Base-by-base conservation (phyloP, 2,329 filamentous ascomycete species). In the Passalora sequoiae region DNA sequence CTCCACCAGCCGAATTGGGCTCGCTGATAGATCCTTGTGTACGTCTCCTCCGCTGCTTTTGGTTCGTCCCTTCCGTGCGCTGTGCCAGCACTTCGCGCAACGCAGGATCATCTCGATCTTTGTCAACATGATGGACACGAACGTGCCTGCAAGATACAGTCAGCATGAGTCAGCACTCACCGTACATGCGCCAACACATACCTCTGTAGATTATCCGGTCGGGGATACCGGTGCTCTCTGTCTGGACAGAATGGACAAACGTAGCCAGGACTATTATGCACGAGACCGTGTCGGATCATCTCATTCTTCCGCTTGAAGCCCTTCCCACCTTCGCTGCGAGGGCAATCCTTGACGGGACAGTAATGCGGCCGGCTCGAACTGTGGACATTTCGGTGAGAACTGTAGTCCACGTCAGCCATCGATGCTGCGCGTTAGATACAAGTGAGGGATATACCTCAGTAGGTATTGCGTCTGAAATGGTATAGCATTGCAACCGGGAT, bases 241-340 rank as follows among this genome's bases (percentile, higher is more conserved):
- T 95, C 89, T 1, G 88, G 86, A 64, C 92, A 98, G 62, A 96
- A 97, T 0, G 92, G 92, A 64, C 92, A 98, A 21, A 95, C 82
- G 60, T 97, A 98, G 47, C 91, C 91, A 1, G 92, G 92, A 6
- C 88, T 94, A 53, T 89, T 84, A 60, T 98, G 92, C 3, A 97
- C 92, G 3, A 97, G 76, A 1, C 91, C 89, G 59, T 83, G 80
- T n/a, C 80, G 70, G 49, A 82, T 81, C 80, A 83, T 83, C 60
- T 83, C 80, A 51, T 83, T 83, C 59, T 83, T 83, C 22, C 80
- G 72, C 60, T 83, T 83, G 68, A 83, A 83, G 1, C 80, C 80
- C 56, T 78, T 78, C 15, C 79, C 79, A n/a, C 77, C 76, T 50
- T 76, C 69, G n/a, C 69, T 72, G 28, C 79, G 72, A 9, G 75